Conservation (phyloP, 2,329 filamentous ascomycete genomes). For the Rhinocladiella mackenziei region DNA sequence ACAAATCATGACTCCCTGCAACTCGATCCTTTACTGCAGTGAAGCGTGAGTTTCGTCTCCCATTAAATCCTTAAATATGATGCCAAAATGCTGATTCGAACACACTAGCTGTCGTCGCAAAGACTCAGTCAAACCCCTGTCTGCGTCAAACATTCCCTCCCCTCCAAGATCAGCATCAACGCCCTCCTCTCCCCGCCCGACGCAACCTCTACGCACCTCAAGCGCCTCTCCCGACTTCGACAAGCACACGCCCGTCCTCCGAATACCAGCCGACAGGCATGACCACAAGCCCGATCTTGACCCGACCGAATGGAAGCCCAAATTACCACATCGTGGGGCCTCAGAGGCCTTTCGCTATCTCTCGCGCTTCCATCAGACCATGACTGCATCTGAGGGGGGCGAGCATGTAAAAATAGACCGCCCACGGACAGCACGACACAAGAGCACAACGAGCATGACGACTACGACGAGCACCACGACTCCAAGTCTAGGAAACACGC, state of each 20-base stretch:
- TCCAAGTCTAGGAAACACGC: constrained; percentile 36
- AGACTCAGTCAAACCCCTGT: constrained; percentile 45
- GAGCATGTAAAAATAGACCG: constrained; percentile 7
- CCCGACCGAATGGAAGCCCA: constrained; percentile 49
- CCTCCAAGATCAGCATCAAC: constrained; percentile 25
- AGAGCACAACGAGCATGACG: constrained; percentile 32
- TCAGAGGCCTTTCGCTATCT: constrained; percentile 46
- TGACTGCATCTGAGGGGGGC: constrained; percentile 10
- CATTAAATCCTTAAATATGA: no score
- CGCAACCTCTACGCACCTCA: constrained; percentile 7
- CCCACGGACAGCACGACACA: constrained; percentile 30
- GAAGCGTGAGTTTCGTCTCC: constrained; percentile 60
- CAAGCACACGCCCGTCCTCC: constrained; percentile 32
- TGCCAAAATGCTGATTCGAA: no score
- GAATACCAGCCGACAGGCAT: constrained; percentile 41
- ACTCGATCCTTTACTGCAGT: constrained; percentile 60
- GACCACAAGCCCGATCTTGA: constrained; percentile 45
- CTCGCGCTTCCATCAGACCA: constrained; percentile 40
- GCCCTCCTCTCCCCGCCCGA: constrained; percentile 33
- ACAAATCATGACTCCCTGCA: constrained; percentile 60
- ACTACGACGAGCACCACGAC: constrained; percentile 30
- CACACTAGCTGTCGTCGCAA: constrained; percentile 43
- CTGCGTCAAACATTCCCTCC: constrained; percentile 34
- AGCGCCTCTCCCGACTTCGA: constrained; percentile 37
- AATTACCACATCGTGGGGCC: constrained; percentile 35